A percentile compares a stretch with the other conserved stretches of the same genome.
Conservation (phyloP, 2,329 filamentous ascomycete species). For the Pseudocercospora eumusae region DNA sequence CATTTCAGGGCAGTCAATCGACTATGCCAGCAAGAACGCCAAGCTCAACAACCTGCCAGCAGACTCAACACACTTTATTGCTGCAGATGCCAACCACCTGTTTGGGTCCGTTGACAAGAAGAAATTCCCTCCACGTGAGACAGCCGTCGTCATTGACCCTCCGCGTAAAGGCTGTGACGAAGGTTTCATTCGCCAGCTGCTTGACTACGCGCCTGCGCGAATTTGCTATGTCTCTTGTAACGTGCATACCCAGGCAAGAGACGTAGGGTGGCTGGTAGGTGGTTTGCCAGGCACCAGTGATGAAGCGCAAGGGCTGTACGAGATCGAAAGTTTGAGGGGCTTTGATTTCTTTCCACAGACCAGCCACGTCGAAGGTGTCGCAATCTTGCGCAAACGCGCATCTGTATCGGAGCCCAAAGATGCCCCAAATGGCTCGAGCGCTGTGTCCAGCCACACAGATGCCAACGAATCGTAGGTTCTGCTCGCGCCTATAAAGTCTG, state of each 20-base stretch:
- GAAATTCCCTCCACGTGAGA: constrained; percentile 73
- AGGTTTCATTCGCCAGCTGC: constrained; percentile 77
- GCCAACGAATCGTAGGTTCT: neutral
- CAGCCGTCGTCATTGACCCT: constrained; percentile 93
- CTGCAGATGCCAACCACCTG: constrained; percentile 80
- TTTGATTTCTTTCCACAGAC: constrained; percentile 98
- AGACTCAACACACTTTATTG: constrained; percentile 77
- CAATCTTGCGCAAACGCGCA: constrained; percentile 54
- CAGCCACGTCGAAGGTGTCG: constrained; percentile 66
- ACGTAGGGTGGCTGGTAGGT: constrained; percentile 83
- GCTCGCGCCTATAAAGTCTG: neutral
- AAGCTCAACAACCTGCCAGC: constrained; percentile 68
- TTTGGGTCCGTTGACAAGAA: constrained; percentile 66
- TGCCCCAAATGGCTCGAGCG: constrained; percentile 1
- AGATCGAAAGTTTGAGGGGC: constrained; percentile 84
- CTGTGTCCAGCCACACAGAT: constrained; percentile 4
- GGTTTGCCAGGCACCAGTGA: constrained; percentile 54
- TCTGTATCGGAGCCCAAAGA: constrained; percentile 6
- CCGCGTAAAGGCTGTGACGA: constrained; percentile 92
- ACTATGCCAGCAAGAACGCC: constrained; percentile 77
- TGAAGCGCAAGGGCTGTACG: constrained; percentile 58
- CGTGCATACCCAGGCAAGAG: constrained; percentile 93
- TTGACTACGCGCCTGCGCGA: constrained; percentile 73
- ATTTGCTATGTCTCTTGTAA: constrained; percentile 97
- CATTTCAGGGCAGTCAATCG: constrained; percentile 76